phyloP scores from a whole-genome alignment of 2,329 filamentous ascomycete genomes.

The Ascosphaera apis region DNA sequence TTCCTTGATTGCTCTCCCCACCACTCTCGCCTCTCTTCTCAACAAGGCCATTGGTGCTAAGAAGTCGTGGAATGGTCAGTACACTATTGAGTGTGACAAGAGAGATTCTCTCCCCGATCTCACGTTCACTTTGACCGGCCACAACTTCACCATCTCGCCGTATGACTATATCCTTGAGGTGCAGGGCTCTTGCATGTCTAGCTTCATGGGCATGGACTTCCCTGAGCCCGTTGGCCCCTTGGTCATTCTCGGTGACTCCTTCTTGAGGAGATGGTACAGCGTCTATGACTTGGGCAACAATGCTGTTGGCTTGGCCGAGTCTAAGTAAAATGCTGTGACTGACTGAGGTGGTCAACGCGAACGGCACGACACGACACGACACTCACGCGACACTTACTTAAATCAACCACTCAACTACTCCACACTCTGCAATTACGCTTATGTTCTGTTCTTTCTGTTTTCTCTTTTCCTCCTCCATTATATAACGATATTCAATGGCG shows the following conservation, averaged over 20 bases:
- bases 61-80: conserved; percentile 95
- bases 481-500: no score
- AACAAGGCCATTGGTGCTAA: conserved; percentile 96
- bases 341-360: no score
- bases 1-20: conserved; percentile 86
- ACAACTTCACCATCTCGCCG: conserved; percentile 76
- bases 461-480: no score
- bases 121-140: conserved; percentile 68
- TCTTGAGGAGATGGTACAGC: conserved; percentile 47
- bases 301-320: conserved; percentile 66
- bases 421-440: no score
- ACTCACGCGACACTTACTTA: no score
- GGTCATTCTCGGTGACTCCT: conserved; percentile 58
- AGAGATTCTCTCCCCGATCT: conserved; percentile 69
- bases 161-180: conserved; percentile 94
- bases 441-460: no score
- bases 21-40: conserved; percentile 74
- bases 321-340: no score
- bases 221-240: conserved; percentile 70
- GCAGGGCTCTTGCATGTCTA: conserved; percentile 85
- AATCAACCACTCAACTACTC: no score
- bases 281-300: conserved; percentile 86
- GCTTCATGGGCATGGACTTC: conserved; percentile 93
- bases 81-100: conserved; percentile 73
- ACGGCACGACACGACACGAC: no score